A percentile compares a stretch with the other conserved stretches of the same genome.
These are phyloP conservation scores for Penicillium nucicola DNA, from an alignment of 495 filamentous ascomycete species.

Conservation along the genomic window DNA sequence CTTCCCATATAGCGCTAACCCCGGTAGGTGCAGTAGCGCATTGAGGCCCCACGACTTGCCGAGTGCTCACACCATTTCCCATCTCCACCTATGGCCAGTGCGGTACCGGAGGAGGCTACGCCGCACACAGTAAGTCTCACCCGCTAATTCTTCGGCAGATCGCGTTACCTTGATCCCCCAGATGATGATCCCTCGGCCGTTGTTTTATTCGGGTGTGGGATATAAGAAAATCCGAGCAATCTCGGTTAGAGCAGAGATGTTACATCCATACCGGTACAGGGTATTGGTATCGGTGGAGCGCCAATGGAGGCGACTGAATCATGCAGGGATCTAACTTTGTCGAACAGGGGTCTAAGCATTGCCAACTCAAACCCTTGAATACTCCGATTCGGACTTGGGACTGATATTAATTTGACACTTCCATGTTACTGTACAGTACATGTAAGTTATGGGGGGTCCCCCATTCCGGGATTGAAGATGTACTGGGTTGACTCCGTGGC, in stretches of 20 bases:
- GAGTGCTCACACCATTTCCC: slow-evolving; percentile 5
- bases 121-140: slow-evolving; percentile 26
- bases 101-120: slow-evolving; percentile 14
- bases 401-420: too few species aligned
- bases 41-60: slow-evolving; percentile 1
- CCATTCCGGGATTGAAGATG: too few species aligned
- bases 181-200: slow-evolving; percentile 8
- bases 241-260: neutral
- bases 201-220: neutral
- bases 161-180: slow-evolving; percentile 12
- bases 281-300: neutral
- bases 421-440: too few species aligned
- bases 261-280: neutral
- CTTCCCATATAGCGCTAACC: too few species aligned
- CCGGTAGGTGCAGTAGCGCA: neutral
- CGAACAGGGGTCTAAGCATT: slow-evolving; percentile 13
- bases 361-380: too few species aligned
- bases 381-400: too few species aligned
- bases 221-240: neutral
- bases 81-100: slow-evolving; percentile 15
- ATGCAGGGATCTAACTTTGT: slow-evolving; percentile 12
- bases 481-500: too few species aligned
- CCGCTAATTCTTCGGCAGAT: slow-evolving; percentile 27
- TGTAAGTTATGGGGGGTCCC: too few species aligned
- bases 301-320: neutral